A percentile compares a stretch with the other conserved stretches of the same genome.
phyloP scores from a whole-genome alignment of 345 rosid genomes.

The Stellera chamaejasme region DNA sequence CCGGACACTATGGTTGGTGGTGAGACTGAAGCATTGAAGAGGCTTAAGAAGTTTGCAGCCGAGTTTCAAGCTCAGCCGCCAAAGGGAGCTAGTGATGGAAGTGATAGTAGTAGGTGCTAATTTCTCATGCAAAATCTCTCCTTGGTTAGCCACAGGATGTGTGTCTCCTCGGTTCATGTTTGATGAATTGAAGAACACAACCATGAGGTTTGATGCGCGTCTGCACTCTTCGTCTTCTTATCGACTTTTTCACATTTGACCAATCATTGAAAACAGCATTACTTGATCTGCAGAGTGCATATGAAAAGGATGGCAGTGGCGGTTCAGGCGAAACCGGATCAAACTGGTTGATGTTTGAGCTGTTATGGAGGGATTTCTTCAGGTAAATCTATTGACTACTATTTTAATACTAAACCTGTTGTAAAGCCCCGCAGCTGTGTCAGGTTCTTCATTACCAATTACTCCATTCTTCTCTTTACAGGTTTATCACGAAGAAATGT shows the following conservation, averaged over 20 bases:
- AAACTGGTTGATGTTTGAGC: slow-evolving; percentile 72
- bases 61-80: slow-evolving; percentile 66
- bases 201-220: slow-evolving; percentile 26
- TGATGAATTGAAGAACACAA: slow-evolving; percentile 72
- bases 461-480: slow-evolving; percentile 12
- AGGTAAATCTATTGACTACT: slow-evolving; percentile 29
- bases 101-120: slow-evolving; percentile 43
- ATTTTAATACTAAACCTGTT: neutral
- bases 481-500: slow-evolving; percentile 84
- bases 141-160: slow-evolving; percentile 82
- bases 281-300: slow-evolving; percentile 16
- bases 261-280: slow-evolving; percentile 6
- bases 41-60: slow-evolving; percentile 61
- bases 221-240: neutral
- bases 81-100: slow-evolving; percentile 41
- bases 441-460: neutral
- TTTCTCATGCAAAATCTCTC: slow-evolving; percentile 88
- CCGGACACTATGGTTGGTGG: slow-evolving; percentile 69
- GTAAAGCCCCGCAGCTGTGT: neutral
- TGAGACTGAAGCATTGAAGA: slow-evolving; percentile 75
- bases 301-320: slow-evolving; percentile 16
- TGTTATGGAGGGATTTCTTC: slow-evolving; percentile 92
- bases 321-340: slow-evolving; percentile 41
- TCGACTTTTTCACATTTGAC: neutral
- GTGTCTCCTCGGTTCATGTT: slow-evolving; percentile 83